Evolutionary conservation across 2,329 filamentous ascomycete genomes (phyloP).

Genomic region (Cladosporium sp.): DNA sequence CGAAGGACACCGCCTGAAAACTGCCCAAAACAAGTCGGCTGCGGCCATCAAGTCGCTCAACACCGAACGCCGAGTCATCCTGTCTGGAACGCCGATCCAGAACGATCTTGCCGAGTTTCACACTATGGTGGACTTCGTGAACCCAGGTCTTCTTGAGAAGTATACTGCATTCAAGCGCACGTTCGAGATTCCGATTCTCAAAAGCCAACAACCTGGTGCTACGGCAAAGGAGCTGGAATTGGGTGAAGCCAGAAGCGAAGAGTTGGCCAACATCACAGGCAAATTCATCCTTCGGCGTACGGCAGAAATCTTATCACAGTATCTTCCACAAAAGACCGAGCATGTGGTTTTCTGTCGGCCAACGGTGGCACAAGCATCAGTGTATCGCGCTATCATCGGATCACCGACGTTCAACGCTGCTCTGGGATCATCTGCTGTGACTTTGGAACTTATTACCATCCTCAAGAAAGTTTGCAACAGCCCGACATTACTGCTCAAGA

Average conservation of each 20-base stretch:
- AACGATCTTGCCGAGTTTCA: slow-evolving; percentile 69
- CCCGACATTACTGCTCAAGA: slow-evolving; percentile 60
- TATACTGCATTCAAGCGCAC: slow-evolving; percentile 63
- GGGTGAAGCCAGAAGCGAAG: slow-evolving; percentile 61
- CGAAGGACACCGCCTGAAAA: slow-evolving; percentile 68
- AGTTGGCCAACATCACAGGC: slow-evolving; percentile 60
- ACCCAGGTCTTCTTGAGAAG: slow-evolving; percentile 64
- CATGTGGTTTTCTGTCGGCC: slow-evolving; percentile 67
- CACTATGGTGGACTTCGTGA: slow-evolving; percentile 68
- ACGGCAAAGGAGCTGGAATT: slow-evolving; percentile 62
- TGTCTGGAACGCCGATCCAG: slow-evolving; percentile 68
- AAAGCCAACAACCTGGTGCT: slow-evolving; percentile 64
- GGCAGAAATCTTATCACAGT: slow-evolving; percentile 65
- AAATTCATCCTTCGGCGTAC: slow-evolving; percentile 67
- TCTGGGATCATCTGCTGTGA: slow-evolving; percentile 61
- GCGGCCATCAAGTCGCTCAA: slow-evolving; percentile 65
- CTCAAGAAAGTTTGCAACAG: slow-evolving; percentile 76
- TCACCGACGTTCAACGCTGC: slow-evolving; percentile 64
- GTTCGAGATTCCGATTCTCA: slow-evolving; percentile 65
- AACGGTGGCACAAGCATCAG: slow-evolving; percentile 58
- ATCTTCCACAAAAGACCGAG: slow-evolving; percentile 67
- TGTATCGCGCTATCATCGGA: slow-evolving; percentile 64
- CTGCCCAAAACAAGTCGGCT: slow-evolving; percentile 67
- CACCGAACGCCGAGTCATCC: slow-evolving; percentile 61
- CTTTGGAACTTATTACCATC: slow-evolving; percentile 69